Evolutionary conservation across 2,329 filamentous ascomycete species (phyloP), one percentile per base, ranked within the genome.

Genomic region (Fusarium newnesense): DNA sequence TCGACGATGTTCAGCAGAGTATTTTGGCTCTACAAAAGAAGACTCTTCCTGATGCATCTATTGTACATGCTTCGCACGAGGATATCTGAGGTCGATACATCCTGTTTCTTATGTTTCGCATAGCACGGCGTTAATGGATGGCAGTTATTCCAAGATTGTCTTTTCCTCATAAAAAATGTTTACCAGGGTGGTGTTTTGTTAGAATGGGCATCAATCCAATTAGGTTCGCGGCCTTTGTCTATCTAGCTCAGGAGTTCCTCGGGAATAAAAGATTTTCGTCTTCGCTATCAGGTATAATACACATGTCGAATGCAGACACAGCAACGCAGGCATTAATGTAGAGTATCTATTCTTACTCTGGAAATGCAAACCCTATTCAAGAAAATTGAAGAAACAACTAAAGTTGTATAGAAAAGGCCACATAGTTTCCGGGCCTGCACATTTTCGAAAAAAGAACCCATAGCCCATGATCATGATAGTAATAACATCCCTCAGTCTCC

Each of bases 1-100:
- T 84, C 10, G 78, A 80, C 26, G 79, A 84, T n/a, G 76, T 84
- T 18, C 76, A 76, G 50, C 76, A 77, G 46, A 76, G 79, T 30
- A 83, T 84, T 10, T 71, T 72, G 68, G 72, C 77, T 39, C 67
- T 84, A 36, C 78, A 77, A 68, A 77, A 67, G 28, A 72, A 70
- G 39, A 65, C 36, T 4, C 26, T 67, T 9, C 46, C 67, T 12
- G 62, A 66, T 30, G 46, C 53, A 24, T 67, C 70, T 7, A 60
- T 69, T 13, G 42, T 69, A n/a, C 57, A 72, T 32, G 24, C 66
- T 15, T 66, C 65, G 9, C 68, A 75, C 32, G 64, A 76, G 32
- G 72, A 74, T 28, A 64, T 71, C 43, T 76, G 39, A 67, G 49
- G 52, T 30, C 16, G 32, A 42, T 47, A 16, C 10, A n/a, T 26